phyloP scores from a whole-genome alignment of 164 flowering plant species.

The Buxus sempervirens region DNA sequence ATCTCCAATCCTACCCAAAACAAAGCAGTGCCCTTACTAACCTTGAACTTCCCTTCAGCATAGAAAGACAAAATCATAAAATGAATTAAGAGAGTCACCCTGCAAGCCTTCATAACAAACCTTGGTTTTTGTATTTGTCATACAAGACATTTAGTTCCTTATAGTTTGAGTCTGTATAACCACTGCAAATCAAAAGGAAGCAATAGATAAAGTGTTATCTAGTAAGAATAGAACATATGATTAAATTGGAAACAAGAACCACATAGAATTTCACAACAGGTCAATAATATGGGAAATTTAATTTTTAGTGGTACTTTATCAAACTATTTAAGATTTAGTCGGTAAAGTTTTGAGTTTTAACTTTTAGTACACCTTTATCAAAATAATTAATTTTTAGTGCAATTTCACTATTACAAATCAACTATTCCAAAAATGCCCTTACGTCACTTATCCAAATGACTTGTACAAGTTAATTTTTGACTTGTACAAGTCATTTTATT shows the following conservation, averaged over 20 bases:
- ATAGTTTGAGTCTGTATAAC: conserved; percentile 79
- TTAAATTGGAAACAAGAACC: background rate
- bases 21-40: background rate
- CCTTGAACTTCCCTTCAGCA: background rate
- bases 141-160: conserved; percentile 73
- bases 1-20: conserved; percentile 65
- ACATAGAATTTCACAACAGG: background rate
- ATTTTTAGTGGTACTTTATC: too few relatives aligned
- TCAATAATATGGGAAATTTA: too few relatives aligned
- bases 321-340: too few relatives aligned
- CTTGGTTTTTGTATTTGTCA: conserved; percentile 77
- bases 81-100: background rate
- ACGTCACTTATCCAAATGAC: too few relatives aligned
- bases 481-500: too few relatives aligned
- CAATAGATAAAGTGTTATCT: background rate
- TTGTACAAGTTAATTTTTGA: too few relatives aligned
- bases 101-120: conserved; percentile 32
- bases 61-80: background rate
- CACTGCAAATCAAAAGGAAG: conserved; percentile 42
- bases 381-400: too few relatives aligned
- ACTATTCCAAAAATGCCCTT: too few relatives aligned
- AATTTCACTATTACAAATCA: too few relatives aligned
- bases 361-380: too few relatives aligned
- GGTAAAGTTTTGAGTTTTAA: too few relatives aligned
- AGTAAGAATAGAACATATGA: background rate